Percentiles rank a stretch among this genome's conserved stretches.
phyloP scores from a whole-genome alignment of 495 filamentous ascomycete genomes.

The Neurospora hispaniola region DNA sequence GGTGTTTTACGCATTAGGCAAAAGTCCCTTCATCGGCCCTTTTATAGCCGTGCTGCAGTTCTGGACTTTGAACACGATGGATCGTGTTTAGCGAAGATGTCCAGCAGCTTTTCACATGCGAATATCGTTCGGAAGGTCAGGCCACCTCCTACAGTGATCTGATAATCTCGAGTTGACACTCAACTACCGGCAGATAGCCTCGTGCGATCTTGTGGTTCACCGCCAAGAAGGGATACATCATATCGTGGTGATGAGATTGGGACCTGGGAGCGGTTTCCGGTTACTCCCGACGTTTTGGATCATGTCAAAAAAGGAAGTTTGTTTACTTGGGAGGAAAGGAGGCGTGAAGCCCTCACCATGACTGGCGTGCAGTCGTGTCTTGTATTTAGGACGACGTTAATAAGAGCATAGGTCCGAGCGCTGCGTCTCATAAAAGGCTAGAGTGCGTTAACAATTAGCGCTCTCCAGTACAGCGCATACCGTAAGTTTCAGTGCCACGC shows the following conservation, averaged over 20 bases:
- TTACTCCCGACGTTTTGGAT: neutral
- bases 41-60: neutral
- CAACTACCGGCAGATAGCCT: neutral
- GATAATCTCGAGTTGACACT: neutral
- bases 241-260: neutral
- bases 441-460: neutral
- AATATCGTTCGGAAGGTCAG: too few relatives aligned
- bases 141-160: too few relatives aligned
- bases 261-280: neutral
- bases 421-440: neutral
- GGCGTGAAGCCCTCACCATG: neutral
- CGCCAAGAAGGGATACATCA: neutral
- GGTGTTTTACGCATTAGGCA: neutral
- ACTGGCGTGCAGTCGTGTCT: neutral
- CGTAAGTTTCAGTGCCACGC: neutral
- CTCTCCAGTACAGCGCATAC: neutral
- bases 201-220: neutral
- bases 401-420: neutral
- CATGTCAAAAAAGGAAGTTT: neutral
- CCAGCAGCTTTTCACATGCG: too few relatives aligned
- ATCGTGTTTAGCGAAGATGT: too few relatives aligned
- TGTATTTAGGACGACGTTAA: neutral
- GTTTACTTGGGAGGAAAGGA: neutral
- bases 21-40: neutral
- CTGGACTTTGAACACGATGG: neutral